These are phyloP conservation scores for Pleurotus ostreatus DNA, from an alignment of 768 basidiomycete genomes.

Conservation along the genomic window DNA sequence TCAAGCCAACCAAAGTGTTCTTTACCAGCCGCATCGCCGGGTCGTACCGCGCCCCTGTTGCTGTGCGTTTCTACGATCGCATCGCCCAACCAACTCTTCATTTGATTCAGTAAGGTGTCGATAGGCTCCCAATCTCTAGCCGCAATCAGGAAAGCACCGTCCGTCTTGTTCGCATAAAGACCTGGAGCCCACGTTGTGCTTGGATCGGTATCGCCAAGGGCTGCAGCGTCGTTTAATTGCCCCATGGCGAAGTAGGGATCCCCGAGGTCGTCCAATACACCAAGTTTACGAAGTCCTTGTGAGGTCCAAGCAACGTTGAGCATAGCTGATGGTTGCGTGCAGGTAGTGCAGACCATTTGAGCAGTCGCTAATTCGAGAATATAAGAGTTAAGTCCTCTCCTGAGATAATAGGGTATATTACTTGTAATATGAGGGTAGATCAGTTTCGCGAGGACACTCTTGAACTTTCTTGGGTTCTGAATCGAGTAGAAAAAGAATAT, in stretches of 20 bases:
- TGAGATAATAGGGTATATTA: neutral
- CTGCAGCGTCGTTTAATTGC: neutral
- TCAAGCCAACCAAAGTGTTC: slow-evolving; percentile 5
- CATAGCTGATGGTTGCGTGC: neutral
- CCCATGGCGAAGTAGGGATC: neutral
- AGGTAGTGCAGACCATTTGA: neutral
- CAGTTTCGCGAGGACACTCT: neutral
- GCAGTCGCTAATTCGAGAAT: neutral
- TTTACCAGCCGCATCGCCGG: neutral
- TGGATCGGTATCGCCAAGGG: neutral
- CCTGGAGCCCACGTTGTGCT: neutral
- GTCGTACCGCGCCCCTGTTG: neutral
- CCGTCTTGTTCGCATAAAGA: neutral
- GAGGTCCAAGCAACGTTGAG: slow-evolving; percentile 4
- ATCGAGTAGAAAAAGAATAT: slow-evolving; percentile 2
- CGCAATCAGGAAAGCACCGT: slow-evolving; percentile 5
- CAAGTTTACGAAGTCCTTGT: neutral
- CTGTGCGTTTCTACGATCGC: neutral
- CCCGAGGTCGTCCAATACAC: neutral
- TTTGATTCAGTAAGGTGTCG: neutral
- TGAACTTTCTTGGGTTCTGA: neutral
- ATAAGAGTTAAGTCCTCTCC: neutral
- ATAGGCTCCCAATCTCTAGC: neutral
- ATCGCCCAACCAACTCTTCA: neutral
- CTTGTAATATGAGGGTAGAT: neutral